Percentiles rank a stretch among this genome's conserved stretches.
These are phyloP conservation scores for Chaetomidium leptoderma DNA, from an alignment of 495 filamentous ascomycete genomes.

Conservation along the genomic window DNA sequence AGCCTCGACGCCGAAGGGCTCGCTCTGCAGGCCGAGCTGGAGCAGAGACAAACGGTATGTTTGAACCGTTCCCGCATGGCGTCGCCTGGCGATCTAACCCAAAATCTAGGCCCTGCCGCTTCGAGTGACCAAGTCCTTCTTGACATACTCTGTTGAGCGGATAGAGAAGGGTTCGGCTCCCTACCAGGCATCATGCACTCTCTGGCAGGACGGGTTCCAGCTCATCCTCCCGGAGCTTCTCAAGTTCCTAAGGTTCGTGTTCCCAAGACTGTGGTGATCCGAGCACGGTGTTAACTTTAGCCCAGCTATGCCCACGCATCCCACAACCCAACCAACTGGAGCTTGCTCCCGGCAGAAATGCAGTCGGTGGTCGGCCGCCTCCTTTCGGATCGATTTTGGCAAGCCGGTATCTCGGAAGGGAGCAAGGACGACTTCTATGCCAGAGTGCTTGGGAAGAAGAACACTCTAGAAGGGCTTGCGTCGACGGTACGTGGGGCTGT, in stretches of 20 bases:
- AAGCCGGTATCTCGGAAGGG: constrained; percentile 92
- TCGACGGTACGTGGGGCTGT: constrained; percentile 87
- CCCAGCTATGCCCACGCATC: constrained; percentile 84
- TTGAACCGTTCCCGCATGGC: not conserved
- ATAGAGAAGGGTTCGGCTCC: constrained; percentile 62
- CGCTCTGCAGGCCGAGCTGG: constrained; percentile 68
- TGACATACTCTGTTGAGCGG: constrained; percentile 86
- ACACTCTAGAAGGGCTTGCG: constrained; percentile 86
- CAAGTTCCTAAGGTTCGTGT: constrained; percentile 67
- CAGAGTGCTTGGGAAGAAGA: constrained; percentile 78
- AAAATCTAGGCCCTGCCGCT: constrained; percentile 62
- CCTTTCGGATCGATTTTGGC: constrained; percentile 96
- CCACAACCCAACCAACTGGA: constrained; percentile 83
- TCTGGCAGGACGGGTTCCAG: constrained; percentile 83
- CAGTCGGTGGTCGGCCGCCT: constrained; percentile 72
- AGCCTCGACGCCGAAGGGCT: constrained; percentile 75
- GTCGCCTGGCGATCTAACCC: constrained; percentile 18
- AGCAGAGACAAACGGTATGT: constrained; percentile 64
- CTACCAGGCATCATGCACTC: constrained; percentile 63
- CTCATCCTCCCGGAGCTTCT: constrained; percentile 81
- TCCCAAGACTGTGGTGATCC: not conserved
- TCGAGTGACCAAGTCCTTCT: constrained; percentile 79
- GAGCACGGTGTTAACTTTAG: constrained; percentile 11
- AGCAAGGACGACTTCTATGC: constrained; percentile 96
- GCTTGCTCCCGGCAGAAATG: constrained; percentile 70